Base-by-base conservation (phyloP, 176 grass and related monocot species). In the Oryza officinalis region DNA sequence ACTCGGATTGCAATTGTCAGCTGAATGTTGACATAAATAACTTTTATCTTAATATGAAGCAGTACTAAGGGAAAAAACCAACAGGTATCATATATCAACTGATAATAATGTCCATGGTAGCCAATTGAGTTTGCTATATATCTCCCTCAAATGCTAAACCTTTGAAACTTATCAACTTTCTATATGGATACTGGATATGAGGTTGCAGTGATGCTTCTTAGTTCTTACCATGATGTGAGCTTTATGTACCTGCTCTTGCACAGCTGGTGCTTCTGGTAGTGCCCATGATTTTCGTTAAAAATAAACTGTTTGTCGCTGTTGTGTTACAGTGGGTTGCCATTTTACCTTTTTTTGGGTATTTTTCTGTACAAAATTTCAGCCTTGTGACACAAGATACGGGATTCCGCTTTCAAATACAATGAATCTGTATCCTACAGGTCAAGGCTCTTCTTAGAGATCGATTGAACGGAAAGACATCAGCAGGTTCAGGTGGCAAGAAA, bases 391-490 rank as follows among this genome's bases (percentile, higher is more conserved):
- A 41, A 76, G 15, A 69, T 68, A 31, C 1, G 9, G 38, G 59
- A 6, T 84, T 67, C 44, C 64, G 61, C 31, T 25, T n/a, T 20
- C 5, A 27, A 70, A 31, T 69, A 22, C 32, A 77, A 38, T 38
- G 6, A 67, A 40, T 25, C 15, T 74, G 3, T 69, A 14, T 75
- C 84, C 15, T 60, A 45, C 78, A 99, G 97, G 93, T 99, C 77
- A 99, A 99, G 79, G 71, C 75, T 74, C 89, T 99, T 87, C 91
- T 99, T 63, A 94, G 89, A 87, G 91, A 96, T 28, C 83, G 97
- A 44, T 86, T 99, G 80, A 77, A 87, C 76, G 93, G 93, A 33
- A 96, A 94, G 75, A 28, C 89, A 52, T 89, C 92, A 65, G 67
- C 81, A 54, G 87, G 89, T 65, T 92, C 97, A 72, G 90, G 88